These are phyloP conservation scores for Chrysanthemum lavandulifolium DNA, from an alignment of 129 eudicot species.

Conservation along the genomic window DNA sequence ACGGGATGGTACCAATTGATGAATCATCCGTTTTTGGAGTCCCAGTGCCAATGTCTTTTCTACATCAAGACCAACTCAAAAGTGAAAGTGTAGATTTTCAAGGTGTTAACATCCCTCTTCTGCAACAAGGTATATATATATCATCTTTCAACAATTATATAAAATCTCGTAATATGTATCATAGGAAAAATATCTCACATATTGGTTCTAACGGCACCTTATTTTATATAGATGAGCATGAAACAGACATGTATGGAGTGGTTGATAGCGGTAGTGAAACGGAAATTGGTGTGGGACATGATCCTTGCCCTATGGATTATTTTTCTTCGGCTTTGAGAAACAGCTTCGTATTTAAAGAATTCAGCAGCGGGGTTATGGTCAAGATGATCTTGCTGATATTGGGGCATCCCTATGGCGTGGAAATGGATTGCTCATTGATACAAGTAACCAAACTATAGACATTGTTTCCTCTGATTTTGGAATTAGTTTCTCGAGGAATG, in stretches of 20 bases:
- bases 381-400: constrained; percentile 9
- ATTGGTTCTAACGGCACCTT: background rate
- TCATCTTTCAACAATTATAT: no score
- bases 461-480: constrained; percentile 23
- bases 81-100: background rate
- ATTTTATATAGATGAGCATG: constrained; percentile 12
- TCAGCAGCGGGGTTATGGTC: constrained; percentile 3
- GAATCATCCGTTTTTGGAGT: constrained; percentile 29
- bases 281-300: constrained; percentile 10
- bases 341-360: constrained; percentile 18
- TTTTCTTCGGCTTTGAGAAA: constrained; percentile 20
- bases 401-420: constrained; percentile 29
- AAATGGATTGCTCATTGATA: constrained; percentile 11
- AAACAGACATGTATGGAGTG: constrained; percentile 24
- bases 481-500: constrained; percentile 21
- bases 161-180: no score
- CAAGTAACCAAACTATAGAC: constrained; percentile 20
- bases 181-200: constrained; percentile 12
- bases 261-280: constrained; percentile 8
- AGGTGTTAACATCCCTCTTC: no score
- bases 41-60: constrained; percentile 32
- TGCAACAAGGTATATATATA: no score
- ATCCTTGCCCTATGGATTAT: background rate
- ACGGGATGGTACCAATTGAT: constrained; percentile 32
- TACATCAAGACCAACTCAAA: constrained; percentile 8